A percentile compares a stretch with the other conserved stretches of the same genome.
These are phyloP conservation scores for Liriodendron chinense DNA, from an alignment of 164 flowering plant genomes.

Conservation along the genomic window DNA sequence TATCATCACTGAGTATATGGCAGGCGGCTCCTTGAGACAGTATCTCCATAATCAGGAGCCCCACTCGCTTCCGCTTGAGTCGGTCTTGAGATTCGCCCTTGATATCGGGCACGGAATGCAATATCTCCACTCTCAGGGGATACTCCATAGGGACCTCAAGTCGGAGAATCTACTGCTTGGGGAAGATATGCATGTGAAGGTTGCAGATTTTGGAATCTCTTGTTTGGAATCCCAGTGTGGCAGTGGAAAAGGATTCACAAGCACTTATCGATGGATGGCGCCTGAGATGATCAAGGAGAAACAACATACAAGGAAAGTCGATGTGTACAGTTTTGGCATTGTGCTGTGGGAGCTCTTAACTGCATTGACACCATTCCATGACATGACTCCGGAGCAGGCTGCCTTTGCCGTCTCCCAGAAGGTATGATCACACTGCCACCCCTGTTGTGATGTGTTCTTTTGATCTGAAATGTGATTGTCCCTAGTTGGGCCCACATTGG, in stretches of 20 bases:
- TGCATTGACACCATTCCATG: conserved; percentile 79
- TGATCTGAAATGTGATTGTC: too few species aligned
- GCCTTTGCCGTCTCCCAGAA: conserved; percentile 95
- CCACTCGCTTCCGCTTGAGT: conserved; percentile 62
- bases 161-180: conserved; percentile 87
- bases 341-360: conserved; percentile 95
- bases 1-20: conserved; percentile 85
- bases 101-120: conserved; percentile 92
- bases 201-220: conserved; percentile 96
- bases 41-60: conserved; percentile 91
- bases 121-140: conserved; percentile 81
- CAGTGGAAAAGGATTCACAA: conserved; percentile 79
- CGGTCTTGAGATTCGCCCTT: conserved; percentile 70
- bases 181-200: conserved; percentile 80
- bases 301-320: conserved; percentile 85
- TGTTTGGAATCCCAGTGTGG: conserved; percentile 88
- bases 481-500: too few species aligned
- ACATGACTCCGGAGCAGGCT: conserved; percentile 97
- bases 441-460: not conserved
- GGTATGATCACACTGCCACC: conserved; percentile 37
- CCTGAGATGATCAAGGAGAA: conserved; percentile 95
- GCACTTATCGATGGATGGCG: conserved; percentile 99
- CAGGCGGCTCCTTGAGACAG: conserved; percentile 81
- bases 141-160: conserved; percentile 92
- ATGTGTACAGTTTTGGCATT: conserved; percentile 92